These are phyloP conservation scores for Stentor coeruleus DNA, from an alignment of 73 alveolate genomes.

Conservation along the genomic window DNA sequence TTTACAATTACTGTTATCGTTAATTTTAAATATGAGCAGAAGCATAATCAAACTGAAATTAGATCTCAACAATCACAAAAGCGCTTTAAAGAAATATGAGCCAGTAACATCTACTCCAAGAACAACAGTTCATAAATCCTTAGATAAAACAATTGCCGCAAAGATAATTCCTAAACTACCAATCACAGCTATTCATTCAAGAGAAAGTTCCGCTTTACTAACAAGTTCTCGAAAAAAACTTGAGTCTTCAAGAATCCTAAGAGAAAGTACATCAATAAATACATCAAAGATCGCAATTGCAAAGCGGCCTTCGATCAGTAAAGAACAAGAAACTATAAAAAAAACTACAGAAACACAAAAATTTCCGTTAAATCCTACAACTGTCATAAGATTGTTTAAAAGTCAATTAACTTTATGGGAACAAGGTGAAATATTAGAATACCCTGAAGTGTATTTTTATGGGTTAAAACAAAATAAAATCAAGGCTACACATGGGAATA, in stretches of 20 bases:
- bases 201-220: neutral
- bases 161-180: neutral
- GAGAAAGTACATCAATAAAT: no score
- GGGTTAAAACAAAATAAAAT: no score
- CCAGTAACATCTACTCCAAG: neutral
- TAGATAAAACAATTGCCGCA: neutral
- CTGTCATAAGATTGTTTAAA: no score
- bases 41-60: neutral
- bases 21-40: neutral
- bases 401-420: slow-evolving; percentile 32
- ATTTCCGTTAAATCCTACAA: no score
- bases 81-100: neutral
- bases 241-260: neutral
- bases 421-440: slow-evolving; percentile 32
- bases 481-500: no score
- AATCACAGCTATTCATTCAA: neutral
- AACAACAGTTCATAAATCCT: neutral
- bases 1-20: no score
- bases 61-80: neutral
- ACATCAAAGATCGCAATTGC: no score
- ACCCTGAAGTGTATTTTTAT: slow-evolving; percentile 27
- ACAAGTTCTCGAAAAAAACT: neutral
- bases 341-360: no score
- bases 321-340: no score
- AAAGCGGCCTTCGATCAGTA: no score